Evolutionary conservation across 192 early-diverging fungal species (phyloP), one percentile per base, ranked within the genome.

Genomic region (Backusella psychrophila): DNA sequence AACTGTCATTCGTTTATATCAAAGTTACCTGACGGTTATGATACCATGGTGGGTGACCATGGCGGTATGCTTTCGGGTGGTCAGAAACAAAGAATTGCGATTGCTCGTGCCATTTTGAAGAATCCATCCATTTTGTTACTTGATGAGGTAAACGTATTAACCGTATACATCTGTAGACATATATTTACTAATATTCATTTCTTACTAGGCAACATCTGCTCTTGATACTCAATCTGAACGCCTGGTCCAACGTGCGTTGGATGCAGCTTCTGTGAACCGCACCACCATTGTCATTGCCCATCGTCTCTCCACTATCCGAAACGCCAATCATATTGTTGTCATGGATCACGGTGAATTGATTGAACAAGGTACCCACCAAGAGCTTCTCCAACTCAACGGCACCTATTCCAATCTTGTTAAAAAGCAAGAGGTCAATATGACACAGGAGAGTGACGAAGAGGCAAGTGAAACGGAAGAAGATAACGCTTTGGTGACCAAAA

Each of bases 71-170:
- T 97, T 15, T 93, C 91, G 49, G 96, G 95, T 56, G 95, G 95
- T 26, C 96, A 97, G 79, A 97, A 97, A 83, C 96, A 97, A 87
- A 91, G 97, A 72, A 95, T 97, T 77, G 95, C 96, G 56, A 97
- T 99, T 86, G 96, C 96, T 31, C 89, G 96, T 35, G 95, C 95
- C 11, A 85, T 98, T 71, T 88, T 96, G 63, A 93, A 93, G 77
- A 90, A 96, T 81, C 95, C 96, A 5, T 79, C 78, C 21, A 94
- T 98, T 14, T 83, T 98, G 42, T 80, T 95, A 15, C 83, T 96
- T 2, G 95, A 97, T 80, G 95, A 96, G 66, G 75, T 76, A 68
- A n/a, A n/a, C n/a, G n/a, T n/a, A n/a, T n/a, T n/a, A n/a, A n/a
- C n/a, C n/a, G n/a, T n/a, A n/a, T n/a, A n/a, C n/a, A n/a, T n/a